Evolutionary conservation across 495 filamentous ascomycete genomes (phyloP), one percentile per base, ranked within the genome.

Genomic region (Penicillium coffeae): DNA sequence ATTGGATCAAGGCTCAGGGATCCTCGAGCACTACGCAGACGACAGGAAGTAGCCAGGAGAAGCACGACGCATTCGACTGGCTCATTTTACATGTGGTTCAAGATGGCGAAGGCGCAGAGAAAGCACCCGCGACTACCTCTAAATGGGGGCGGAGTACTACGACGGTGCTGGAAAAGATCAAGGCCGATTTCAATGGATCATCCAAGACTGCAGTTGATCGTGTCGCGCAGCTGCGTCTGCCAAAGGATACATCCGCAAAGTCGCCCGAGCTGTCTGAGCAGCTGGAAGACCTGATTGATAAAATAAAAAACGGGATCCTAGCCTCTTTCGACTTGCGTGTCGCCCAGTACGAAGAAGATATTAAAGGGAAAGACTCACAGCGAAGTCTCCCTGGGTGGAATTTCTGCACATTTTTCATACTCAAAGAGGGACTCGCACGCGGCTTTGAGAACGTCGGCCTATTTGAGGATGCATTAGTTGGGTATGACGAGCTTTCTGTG

Each of bases 21-120:
- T 70, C 74, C 18, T 70, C 70, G 32, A 70, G 59, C 35, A 60
- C 62, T 14, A 58, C 73, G 2, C 60, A 64, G 20, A 18, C 55
- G 4, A 44, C 55, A 10, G 62, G 72, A 7, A 69, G 65, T 13
- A 74, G 78, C 25, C 84, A 84, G 55, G 81, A 96, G 74, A 79
- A 86, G 30, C 93, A 98, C 63, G 94, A 97, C 72, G 94, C 94
- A 3, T 96, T 87, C 59, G 94, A 98, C 61, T 98, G 92, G 92
- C 75, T 98, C 14, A 90, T 98, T 46, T 56, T 98, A 9, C 93
- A 97, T 63, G 84, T 98, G 43, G 83, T 94, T 13, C 78, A 93
- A 38, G 69, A 75, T 16, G 66, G 68, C 10, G 68, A 71, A 14
- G 64, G 55, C 13, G 83, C 87, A 13, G 88, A 90, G 54, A 92